phyloP scores from a whole-genome alignment of 1,284 basidiomycete species.

The Cerrena zonata region DNA sequence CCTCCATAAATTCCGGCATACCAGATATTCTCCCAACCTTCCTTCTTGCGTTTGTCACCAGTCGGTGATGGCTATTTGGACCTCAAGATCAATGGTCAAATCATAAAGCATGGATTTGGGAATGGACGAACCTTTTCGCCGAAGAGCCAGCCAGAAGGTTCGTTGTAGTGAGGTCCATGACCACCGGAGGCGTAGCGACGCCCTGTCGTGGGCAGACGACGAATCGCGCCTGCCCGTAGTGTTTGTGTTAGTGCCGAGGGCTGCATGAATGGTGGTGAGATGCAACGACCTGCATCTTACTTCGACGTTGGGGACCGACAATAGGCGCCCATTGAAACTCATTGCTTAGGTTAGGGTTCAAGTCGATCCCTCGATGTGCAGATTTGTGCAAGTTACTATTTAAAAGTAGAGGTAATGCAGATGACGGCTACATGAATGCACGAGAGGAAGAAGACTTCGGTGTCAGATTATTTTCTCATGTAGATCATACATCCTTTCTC shows the following conservation, averaged over 20 bases:
- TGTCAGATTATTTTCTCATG: too few relatives aligned
- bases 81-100: conserved; percentile 5
- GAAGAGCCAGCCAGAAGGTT: conserved; percentile 83
- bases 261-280: conserved; percentile 27
- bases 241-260: conserved; percentile 29
- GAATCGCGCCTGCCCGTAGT: conserved; percentile 20
- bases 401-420: too few relatives aligned
- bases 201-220: conserved; percentile 13
- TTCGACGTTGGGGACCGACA: neutral
- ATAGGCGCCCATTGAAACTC: too few relatives aligned
- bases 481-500: conserved; percentile 38
- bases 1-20: conserved; percentile 87
- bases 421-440: too few relatives aligned
- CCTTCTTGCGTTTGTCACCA: conserved; percentile 80
- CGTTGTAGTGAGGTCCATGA: conserved; percentile 71
- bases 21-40: conserved; percentile 86
- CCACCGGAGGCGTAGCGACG: conserved; percentile 59
- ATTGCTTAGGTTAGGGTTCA: conserved; percentile 17
- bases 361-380: too few relatives aligned
- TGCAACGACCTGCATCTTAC: neutral
- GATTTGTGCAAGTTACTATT: too few relatives aligned
- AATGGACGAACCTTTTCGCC: conserved; percentile 80
- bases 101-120: neutral
- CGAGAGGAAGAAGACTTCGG: too few relatives aligned
- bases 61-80: conserved; percentile 68